A percentile compares a stretch with the other conserved stretches of the same genome.
Conservation (phyloP, 2,329 filamentous ascomycete species). For the Penicillium sp. region DNA sequence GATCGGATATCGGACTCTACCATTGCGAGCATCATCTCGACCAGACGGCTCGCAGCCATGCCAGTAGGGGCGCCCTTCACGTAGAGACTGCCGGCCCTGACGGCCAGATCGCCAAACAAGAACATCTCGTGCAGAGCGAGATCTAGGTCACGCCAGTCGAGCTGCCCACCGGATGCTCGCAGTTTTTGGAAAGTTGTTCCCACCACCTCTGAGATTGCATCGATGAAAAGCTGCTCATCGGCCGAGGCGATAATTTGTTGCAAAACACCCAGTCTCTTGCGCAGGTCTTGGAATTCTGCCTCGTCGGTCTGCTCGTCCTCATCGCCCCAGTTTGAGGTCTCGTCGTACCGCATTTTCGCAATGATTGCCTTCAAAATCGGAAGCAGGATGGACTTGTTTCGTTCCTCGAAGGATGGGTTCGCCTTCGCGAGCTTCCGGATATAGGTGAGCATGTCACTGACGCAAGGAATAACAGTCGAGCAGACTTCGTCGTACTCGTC, state of each 20-base stretch:
- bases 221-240: conserved; percentile 82
- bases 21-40: conserved; percentile 94
- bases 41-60: conserved; percentile 73
- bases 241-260: conserved; percentile 91
- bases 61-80: conserved; percentile 78
- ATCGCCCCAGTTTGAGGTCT: conserved; percentile 87
- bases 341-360: conserved; percentile 94
- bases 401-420: conserved; percentile 62
- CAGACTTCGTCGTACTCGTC: conserved; percentile 99
- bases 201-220: conserved; percentile 84
- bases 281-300: conserved; percentile 92
- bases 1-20: conserved; percentile 84
- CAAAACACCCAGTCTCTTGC: conserved; percentile 82
- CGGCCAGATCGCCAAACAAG: conserved; percentile 89
- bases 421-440: conserved; percentile 72
- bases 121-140: conserved; percentile 94
- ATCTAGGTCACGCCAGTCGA: conserved; percentile 95
- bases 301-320: conserved; percentile 95
- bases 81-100: conserved; percentile 82
- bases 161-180: conserved; percentile 66
- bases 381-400: conserved; percentile 78
- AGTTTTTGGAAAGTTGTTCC: conserved; percentile 80
- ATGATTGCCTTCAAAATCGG: conserved; percentile 90
- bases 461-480: conserved; percentile 87
- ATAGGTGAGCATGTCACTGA: conserved; percentile 89